These are phyloP conservation scores for Apostasia ramifera DNA, from an alignment of 106 monocot genomes.

Conservation along the genomic window DNA sequence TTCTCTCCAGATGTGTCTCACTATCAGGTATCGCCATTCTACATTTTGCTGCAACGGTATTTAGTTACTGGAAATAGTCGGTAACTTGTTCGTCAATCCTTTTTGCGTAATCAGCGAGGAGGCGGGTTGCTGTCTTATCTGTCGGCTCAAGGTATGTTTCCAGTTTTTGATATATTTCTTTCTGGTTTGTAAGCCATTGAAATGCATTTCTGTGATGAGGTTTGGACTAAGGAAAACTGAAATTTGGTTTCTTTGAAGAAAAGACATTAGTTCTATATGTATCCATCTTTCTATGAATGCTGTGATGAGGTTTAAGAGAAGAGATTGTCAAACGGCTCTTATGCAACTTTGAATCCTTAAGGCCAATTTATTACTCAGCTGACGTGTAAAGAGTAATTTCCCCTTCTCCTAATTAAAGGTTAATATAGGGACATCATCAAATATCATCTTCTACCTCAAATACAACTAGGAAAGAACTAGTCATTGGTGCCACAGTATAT, in stretches of 20 bases:
- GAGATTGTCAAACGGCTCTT: too few relatives aligned
- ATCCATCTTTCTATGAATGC: too few relatives aligned
- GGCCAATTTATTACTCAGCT: neutral
- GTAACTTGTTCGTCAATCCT: neutral
- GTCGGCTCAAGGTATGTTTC: slow-evolving; percentile 36
- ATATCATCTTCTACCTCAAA: neutral
- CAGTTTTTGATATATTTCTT: neutral
- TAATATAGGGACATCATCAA: neutral
- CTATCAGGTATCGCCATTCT: slow-evolving; percentile 12
- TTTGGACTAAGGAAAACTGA: too few relatives aligned
- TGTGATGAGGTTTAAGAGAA: neutral
- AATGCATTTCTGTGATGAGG: too few relatives aligned
- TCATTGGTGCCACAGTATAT: neutral
- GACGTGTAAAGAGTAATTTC: neutral
- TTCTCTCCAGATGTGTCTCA: slow-evolving; percentile 18
- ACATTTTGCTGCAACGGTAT: neutral
- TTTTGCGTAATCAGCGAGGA: slow-evolving; percentile 7
- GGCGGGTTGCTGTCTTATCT: slow-evolving; percentile 40
- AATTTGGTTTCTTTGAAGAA: too few relatives aligned
- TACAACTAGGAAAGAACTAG: neutral
- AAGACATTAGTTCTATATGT: too few relatives aligned
- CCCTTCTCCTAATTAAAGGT: neutral
- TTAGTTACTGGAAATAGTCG: neutral
- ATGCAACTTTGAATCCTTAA: neutral
- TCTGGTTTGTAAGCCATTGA: neutral